A percentile compares a stretch with the other conserved stretches of the same genome.
Conservation (phyloP, 306 rosid genomes). For the Carpinus fangiana region DNA sequence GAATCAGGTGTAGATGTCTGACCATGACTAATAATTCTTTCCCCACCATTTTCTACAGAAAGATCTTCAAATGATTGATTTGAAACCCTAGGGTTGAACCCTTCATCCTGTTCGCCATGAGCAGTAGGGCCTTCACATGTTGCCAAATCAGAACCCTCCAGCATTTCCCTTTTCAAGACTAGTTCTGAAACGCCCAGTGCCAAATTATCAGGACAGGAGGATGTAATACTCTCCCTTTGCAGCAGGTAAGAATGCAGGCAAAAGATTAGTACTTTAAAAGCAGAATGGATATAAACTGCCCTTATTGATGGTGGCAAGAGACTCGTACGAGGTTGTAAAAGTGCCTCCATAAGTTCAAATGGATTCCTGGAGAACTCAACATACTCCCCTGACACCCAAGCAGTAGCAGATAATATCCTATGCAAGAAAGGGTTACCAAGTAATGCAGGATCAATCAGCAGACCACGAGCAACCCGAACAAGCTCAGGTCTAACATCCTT, state of each 20-base stretch:
- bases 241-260: constrained; percentile 57
- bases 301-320: constrained; percentile 74
- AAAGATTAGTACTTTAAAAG: constrained; percentile 64
- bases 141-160: constrained; percentile 43
- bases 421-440: constrained; percentile 75
- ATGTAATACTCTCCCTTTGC: constrained; percentile 35
- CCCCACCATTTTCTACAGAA: constrained; percentile 33
- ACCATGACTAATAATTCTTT: constrained; percentile 28
- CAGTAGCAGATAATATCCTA: constrained; percentile 75
- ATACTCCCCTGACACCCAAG: constrained; percentile 88
- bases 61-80: constrained; percentile 43
- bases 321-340: constrained; percentile 84
- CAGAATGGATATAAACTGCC: constrained; percentile 83
- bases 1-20: constrained; percentile 33
- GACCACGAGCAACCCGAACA: constrained; percentile 68
- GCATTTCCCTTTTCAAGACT: constrained; percentile 28
- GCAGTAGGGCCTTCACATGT: constrained; percentile 34
- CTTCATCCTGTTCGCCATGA: constrained; percentile 45
- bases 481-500: constrained; percentile 83
- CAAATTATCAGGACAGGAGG: constrained; percentile 33
- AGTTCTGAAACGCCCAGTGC: constrained; percentile 31
- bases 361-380: constrained; percentile 63
- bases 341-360: constrained; percentile 85
- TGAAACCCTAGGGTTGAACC: constrained; percentile 49
- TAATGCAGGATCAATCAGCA: constrained; percentile 95